Conservation (phyloP, 139 green algal species). For the Chlamydomonas sp. region DNA sequence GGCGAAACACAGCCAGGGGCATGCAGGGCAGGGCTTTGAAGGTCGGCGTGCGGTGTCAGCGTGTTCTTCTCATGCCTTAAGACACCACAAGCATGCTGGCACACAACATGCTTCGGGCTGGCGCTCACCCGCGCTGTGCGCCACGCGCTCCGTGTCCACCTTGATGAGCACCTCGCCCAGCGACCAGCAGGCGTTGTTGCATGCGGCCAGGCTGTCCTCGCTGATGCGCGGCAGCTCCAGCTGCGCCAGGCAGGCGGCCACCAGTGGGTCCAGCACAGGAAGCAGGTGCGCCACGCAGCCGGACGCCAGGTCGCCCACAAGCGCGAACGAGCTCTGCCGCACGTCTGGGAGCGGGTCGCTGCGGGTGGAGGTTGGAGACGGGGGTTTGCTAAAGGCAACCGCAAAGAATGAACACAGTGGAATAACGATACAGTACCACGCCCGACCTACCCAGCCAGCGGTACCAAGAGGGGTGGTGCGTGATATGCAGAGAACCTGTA, state of each 20-base stretch:
- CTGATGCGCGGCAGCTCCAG: conserved; percentile 49
- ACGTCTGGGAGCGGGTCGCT: conserved; percentile 61
- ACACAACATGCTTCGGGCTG: background rate
- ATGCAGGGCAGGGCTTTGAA: no score
- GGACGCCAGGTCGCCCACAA: conserved; percentile 92
- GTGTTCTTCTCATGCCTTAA: no score
- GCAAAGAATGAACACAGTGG: background rate
- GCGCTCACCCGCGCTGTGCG: conserved; percentile 17
- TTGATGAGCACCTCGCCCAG: conserved; percentile 89
- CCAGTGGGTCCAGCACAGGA: conserved; percentile 53
- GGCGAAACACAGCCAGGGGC: no score
- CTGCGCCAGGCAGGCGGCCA: conserved; percentile 40
- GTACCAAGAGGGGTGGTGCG: no score
- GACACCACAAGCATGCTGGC: no score
- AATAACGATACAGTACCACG: no score
- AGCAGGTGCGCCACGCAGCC: conserved; percentile 64
- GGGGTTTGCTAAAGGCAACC: background rate
- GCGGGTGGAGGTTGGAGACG: background rate
- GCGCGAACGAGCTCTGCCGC: conserved; percentile 91
- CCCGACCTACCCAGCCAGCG: no score
- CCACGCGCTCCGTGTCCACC: conserved; percentile 64
- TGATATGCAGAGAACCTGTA: no score
- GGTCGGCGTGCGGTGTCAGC: no score
- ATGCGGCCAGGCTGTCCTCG: conserved; percentile 65
- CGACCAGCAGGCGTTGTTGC: conserved; percentile 97